Conservation (phyloP, 257 asterid species). For the Ehretia macrophylla region DNA sequence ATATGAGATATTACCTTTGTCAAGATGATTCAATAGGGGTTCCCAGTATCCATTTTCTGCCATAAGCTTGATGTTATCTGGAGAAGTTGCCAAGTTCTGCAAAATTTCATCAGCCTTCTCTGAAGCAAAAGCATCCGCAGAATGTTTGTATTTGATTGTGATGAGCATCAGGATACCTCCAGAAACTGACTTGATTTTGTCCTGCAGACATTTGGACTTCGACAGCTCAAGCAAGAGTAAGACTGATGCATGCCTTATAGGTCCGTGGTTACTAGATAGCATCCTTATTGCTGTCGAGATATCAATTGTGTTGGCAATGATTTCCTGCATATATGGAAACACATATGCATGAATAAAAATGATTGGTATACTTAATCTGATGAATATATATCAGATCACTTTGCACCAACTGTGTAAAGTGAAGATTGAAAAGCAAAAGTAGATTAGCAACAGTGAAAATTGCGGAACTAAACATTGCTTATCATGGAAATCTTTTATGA, state of each 20-base stretch:
- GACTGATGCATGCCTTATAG: conserved; percentile 56
- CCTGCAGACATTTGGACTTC: conserved; percentile 31
- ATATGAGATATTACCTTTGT: conserved; percentile 41
- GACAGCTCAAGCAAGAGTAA: conserved; percentile 59
- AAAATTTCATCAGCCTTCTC: conserved; percentile 54
- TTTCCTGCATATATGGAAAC: conserved; percentile 37
- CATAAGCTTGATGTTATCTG: conserved; percentile 68
- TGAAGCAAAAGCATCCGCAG: conserved; percentile 45
- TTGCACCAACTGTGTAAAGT: no score
- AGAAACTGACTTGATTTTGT: conserved; percentile 44
- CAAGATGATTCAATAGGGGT: conserved; percentile 57
- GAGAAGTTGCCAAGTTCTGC: conserved; percentile 57
- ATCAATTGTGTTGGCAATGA: conserved; percentile 40
- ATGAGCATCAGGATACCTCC: conserved; percentile 73
- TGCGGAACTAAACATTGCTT: no score
- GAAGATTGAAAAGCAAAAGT: no score
- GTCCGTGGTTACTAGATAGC: conserved; percentile 57
- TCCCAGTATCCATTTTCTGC: conserved; percentile 82
- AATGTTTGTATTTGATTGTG: conserved; percentile 48
- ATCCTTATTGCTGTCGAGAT: conserved; percentile 42
- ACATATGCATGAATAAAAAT: not conserved
- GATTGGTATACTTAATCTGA: not conserved
- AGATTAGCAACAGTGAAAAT: no score
- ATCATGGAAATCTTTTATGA: no score
- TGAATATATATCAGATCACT: no score